Evolutionary conservation across 371 early-diverging fungal genomes (phyloP).

Genomic region (Apophysomyces ossiformis): DNA sequence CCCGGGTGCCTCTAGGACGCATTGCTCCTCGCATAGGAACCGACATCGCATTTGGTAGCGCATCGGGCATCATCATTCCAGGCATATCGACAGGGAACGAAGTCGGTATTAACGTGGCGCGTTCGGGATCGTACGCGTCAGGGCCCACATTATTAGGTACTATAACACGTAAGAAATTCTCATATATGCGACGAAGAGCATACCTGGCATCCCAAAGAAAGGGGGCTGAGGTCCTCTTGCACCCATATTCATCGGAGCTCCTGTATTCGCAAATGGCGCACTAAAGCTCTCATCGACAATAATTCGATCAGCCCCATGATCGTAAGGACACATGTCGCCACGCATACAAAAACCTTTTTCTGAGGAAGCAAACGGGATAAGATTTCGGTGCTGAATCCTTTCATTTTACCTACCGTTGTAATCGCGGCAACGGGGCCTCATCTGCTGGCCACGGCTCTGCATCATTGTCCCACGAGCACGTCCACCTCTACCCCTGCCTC

Average conservation of each 20-base stretch:
- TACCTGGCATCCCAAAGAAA: conserved; percentile 27
- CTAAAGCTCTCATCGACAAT: conserved; percentile 63
- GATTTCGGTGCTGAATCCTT: background rate
- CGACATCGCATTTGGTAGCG: conserved; percentile 15
- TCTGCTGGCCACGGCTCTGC: background rate
- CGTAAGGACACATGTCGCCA: conserved; percentile 77
- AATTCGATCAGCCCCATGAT: conserved; percentile 75
- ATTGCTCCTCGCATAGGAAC: conserved; percentile 21
- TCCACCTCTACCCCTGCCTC: conserved; percentile 32
- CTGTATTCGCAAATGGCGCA: conserved; percentile 24
- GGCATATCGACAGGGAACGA: conserved; percentile 14
- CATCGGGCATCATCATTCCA: conserved; percentile 20
- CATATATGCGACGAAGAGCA: background rate
- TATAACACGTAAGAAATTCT: background rate
- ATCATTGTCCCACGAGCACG: conserved; percentile 23
- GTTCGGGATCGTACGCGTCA: conserved; percentile 59
- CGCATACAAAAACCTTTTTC: conserved; percentile 78
- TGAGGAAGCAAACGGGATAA: conserved; percentile 1
- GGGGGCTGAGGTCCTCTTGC: conserved; percentile 19
- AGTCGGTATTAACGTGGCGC: conserved; percentile 33
- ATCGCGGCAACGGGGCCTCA: conserved; percentile 64
- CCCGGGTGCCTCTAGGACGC: conserved; percentile 40
- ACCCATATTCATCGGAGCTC: conserved; percentile 16
- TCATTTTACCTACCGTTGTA: conserved; percentile 62
- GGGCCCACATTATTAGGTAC: conserved; percentile 14